phyloP scores from a whole-genome alignment of 2,329 filamentous ascomycete species.

The Hymenoscyphus scutula region DNA sequence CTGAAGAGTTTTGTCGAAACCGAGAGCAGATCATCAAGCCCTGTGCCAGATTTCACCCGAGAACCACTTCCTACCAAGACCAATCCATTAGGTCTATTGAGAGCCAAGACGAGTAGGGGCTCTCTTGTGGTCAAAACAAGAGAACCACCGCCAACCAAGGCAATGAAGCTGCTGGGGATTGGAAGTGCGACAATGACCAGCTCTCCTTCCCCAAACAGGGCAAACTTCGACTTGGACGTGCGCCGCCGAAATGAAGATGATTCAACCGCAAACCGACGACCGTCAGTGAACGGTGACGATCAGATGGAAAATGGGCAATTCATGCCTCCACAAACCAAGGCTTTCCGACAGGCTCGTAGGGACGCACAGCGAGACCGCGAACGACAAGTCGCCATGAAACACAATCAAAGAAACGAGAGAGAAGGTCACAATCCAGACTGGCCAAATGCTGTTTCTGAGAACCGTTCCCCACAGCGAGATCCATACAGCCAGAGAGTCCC shows the following conservation, averaged over 20 bases:
- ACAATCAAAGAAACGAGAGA: slow-evolving; percentile 25
- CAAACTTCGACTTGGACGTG: slow-evolving; percentile 27
- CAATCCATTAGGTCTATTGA: slow-evolving; percentile 62
- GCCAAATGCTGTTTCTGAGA: slow-evolving; percentile 18
- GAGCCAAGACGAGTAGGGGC: slow-evolving; percentile 64
- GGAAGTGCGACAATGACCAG: slow-evolving; percentile 44
- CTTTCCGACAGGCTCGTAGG: slow-evolving; percentile 34
- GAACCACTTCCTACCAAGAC: slow-evolving; percentile 40
- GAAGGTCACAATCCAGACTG: slow-evolving; percentile 23
- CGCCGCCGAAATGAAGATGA: slow-evolving; percentile 33
- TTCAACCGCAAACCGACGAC: slow-evolving; percentile 17
- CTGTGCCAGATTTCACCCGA: slow-evolving; percentile 34
- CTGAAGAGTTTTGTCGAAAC: slow-evolving; percentile 67
- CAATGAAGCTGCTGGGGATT: slow-evolving; percentile 61
- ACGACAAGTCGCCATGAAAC: slow-evolving; percentile 28
- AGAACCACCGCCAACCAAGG: slow-evolving; percentile 49
- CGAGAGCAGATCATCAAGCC: slow-evolving; percentile 46
- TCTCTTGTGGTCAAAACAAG: slow-evolving; percentile 54
- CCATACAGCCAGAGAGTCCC: slow-evolving; percentile 22
- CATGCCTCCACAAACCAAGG: slow-evolving; percentile 28
- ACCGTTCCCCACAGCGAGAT: slow-evolving; percentile 17
- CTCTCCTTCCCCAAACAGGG: slow-evolving; percentile 42
- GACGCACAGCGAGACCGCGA: slow-evolving; percentile 36
- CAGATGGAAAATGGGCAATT: slow-evolving; percentile 6
- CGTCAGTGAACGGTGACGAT: not conserved